Evolutionary conservation across 306 rosid species (phyloP), one percentile per base, ranked within the genome.

Genomic region (Glycine soja): DNA sequence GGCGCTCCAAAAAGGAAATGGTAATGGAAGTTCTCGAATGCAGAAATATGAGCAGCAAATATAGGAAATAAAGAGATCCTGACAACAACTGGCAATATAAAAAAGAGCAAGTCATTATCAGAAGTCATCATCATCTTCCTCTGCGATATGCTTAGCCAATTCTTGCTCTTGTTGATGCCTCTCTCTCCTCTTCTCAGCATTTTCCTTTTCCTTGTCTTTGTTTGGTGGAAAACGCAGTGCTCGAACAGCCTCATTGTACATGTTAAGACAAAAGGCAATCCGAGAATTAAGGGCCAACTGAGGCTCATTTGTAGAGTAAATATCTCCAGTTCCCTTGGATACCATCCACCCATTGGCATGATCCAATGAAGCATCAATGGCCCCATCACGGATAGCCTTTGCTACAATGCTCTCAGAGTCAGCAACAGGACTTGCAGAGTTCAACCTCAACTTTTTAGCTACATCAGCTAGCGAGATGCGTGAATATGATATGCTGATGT

Each of bases 301-400:
- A 72, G 97, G 92, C 82, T 91, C 97, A 67, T 93, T 90, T 36
- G 94, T 91, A 80, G 85, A 80, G 88, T 93, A 91, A 78, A 93
- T 89, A 82, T 93, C 95, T 46, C 95, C 94, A 42, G 90, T 91
- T 84, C 91, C 95, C 86, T 91, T 91, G 1, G 94, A 91, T 43
- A 91, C 95, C 97, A 91, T 91, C 92, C 97, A 90, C 48, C 93
- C 91, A 43, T 89, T 89, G 5, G 87, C 81, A 75, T 91, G 92
- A 72, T 93, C 95, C 70, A 93, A 73, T 8, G 84, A 84, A 75
- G 90, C 88, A 74, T 87, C 89, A 51, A 86, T 83, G 32, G 89
- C 89, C 70, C 94, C 91, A 82, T 93, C 97, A 8, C 89, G 88
- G 62, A 93, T 93, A 36, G 97, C 94, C 93, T 91, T 93, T 30